These are phyloP conservation scores for Dactylellina parvicollis DNA, from an alignment of 2,329 filamentous ascomycete species.

Conservation along the genomic window DNA sequence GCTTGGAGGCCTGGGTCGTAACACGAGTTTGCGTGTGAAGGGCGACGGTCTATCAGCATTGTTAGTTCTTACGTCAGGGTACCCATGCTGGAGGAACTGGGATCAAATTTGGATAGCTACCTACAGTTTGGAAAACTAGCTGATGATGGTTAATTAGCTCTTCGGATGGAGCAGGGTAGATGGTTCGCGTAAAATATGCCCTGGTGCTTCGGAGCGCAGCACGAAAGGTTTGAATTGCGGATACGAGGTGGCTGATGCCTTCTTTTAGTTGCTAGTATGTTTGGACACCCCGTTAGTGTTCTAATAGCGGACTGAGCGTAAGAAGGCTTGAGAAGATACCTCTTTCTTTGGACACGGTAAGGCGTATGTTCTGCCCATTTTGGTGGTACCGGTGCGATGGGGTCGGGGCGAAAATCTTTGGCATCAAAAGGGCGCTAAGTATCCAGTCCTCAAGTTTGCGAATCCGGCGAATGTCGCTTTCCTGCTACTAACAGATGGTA, in stretches of 20 bases:
- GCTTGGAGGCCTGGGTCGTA: slow-evolving; percentile 18
- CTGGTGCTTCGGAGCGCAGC: slow-evolving; percentile 15
- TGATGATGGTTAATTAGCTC: slow-evolving; percentile 16
- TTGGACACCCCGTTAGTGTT: not conserved
- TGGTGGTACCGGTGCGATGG: not conserved
- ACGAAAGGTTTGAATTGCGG: slow-evolving; percentile 35
- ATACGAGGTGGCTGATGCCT: slow-evolving; percentile 24
- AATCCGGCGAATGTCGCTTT: no score
- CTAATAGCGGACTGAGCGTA: not conserved
- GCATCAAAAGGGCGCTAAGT: no score
- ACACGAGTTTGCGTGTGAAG: slow-evolving; percentile 37
- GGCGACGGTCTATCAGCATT: slow-evolving; percentile 16
- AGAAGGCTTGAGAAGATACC: not conserved
- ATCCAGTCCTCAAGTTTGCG: no score
- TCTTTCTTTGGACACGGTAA: slow-evolving; percentile 19
- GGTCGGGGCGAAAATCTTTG: not conserved
- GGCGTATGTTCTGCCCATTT: slow-evolving; percentile 23
- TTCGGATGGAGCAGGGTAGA: slow-evolving; percentile 21
- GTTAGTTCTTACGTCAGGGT: not conserved
- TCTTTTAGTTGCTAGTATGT: slow-evolving; percentile 29
- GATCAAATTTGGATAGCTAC: not conserved
- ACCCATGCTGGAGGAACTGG: no score
- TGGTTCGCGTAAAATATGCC: slow-evolving; percentile 29
- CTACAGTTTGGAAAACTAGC: slow-evolving; percentile 42
- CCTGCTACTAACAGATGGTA: no score